A percentile compares a stretch with the other conserved stretches of the same genome.
These are phyloP conservation scores for Penicillium sp. DNA, from an alignment of 2,329 filamentous ascomycete species.

Conservation along the genomic window DNA sequence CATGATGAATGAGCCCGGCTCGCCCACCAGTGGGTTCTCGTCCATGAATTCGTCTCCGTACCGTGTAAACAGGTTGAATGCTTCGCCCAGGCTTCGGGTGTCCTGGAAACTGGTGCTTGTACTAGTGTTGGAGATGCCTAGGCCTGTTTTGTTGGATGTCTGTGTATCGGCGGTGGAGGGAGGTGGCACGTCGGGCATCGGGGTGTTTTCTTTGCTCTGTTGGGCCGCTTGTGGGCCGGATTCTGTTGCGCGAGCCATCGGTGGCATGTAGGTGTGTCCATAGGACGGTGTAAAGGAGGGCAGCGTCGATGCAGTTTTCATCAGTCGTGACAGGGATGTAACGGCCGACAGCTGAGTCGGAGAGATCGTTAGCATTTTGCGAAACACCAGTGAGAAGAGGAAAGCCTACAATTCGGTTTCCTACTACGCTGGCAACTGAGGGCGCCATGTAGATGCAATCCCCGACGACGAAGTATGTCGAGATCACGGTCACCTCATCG, in stretches of 20 bases:
- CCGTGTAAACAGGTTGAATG: constrained; percentile 48
- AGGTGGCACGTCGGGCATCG: constrained; percentile 37
- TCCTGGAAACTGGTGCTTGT: constrained; percentile 31
- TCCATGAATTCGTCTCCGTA: constrained; percentile 62
- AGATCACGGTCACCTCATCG: constrained; percentile 52
- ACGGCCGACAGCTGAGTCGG: constrained; percentile 50
- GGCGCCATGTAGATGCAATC: constrained; percentile 60
- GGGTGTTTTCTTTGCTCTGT: constrained; percentile 48
- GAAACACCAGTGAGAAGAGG: background rate
- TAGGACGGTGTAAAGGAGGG: constrained; percentile 56
- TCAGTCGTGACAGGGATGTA: constrained; percentile 53
- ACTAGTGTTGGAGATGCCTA: constrained; percentile 23
- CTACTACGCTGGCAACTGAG: constrained; percentile 55
- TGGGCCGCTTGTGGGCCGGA: constrained; percentile 34
- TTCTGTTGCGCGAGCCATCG: constrained; percentile 41
- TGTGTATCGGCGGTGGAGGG: constrained; percentile 22
- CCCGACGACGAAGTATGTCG: constrained; percentile 59
- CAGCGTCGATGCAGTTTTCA: constrained; percentile 51
- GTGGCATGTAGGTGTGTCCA: constrained; percentile 57
- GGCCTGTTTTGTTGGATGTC: constrained; percentile 22
- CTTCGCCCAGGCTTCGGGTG: constrained; percentile 43
- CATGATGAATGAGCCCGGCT: constrained; percentile 60
- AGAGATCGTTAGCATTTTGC: constrained; percentile 5
- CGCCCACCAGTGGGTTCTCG: constrained; percentile 58
- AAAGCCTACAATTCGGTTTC: constrained; percentile 48